Conservation (phyloP, 176 grass and related monocot genomes). For the Ensete glaucum region DNA sequence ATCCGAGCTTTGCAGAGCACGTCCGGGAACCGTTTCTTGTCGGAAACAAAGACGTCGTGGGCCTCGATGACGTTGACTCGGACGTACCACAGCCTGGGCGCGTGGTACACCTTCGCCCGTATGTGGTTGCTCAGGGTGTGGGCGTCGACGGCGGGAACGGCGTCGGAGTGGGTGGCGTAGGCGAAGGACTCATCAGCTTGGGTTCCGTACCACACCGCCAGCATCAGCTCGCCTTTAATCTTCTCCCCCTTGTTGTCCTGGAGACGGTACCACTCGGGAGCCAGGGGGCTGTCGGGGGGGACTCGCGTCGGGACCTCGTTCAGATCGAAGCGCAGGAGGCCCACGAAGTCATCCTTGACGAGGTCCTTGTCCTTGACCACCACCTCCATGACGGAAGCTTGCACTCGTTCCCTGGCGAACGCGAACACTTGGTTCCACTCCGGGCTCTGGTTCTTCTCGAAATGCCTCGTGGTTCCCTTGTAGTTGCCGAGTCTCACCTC, state of each 20-base stretch:
- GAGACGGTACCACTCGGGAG: slow-evolving; percentile 84
- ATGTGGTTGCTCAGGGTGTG: slow-evolving; percentile 26
- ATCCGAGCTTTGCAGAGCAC: slow-evolving; percentile 48
- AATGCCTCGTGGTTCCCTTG: slow-evolving; percentile 49
- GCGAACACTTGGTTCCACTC: slow-evolving; percentile 95
- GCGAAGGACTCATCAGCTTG: slow-evolving; percentile 94
- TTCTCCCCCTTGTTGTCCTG: slow-evolving; percentile 69
- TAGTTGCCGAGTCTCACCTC: slow-evolving; percentile 74
- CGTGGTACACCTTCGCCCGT: slow-evolving; percentile 84
- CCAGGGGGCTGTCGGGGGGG: slow-evolving; percentile 84
- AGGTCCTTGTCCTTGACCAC: slow-evolving; percentile 69
- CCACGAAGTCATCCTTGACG: slow-evolving; percentile 48
- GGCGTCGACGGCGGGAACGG: slow-evolving; percentile 26
- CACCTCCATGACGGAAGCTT: slow-evolving; percentile 45
- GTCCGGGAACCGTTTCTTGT: slow-evolving; percentile 47
- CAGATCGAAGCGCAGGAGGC: slow-evolving; percentile 47
- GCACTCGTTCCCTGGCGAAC: slow-evolving; percentile 59
- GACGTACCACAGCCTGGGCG: slow-evolving; percentile 79
- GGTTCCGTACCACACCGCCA: slow-evolving; percentile 84
- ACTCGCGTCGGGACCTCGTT: slow-evolving; percentile 70
- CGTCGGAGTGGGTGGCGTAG: slow-evolving; percentile 53
- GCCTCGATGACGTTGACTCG: slow-evolving; percentile 67
- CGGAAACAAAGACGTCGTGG: slow-evolving; percentile 48
- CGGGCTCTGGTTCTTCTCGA: slow-evolving; percentile 61
- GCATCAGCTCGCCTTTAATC: slow-evolving; percentile 78